Evolutionary conservation across 371 early-diverging fungal genomes (phyloP).

Genomic region (Fennellomyces sp.): DNA sequence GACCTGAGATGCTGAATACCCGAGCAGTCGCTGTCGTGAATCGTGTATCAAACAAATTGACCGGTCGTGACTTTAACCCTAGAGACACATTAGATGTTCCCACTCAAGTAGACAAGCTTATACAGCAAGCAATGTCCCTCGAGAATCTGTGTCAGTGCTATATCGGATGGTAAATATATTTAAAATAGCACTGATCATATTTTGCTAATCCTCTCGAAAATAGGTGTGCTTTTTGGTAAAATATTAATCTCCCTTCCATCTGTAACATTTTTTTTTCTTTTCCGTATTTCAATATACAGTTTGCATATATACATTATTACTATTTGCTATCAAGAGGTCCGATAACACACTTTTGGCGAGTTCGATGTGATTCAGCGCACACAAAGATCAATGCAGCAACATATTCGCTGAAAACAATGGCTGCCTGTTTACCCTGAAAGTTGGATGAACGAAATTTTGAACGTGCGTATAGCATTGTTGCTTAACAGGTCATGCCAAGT

Average conservation of each 20-base stretch:
- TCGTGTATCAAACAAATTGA: slow-evolving; percentile 79
- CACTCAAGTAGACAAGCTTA: slow-evolving; percentile 91
- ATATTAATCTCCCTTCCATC: not conserved
- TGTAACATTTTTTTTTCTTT: not conserved
- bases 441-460: no score
- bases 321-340: no score
- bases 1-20: slow-evolving; percentile 53
- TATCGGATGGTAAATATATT: slow-evolving; percentile 83
- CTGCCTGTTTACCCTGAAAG: no score
- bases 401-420: no score
- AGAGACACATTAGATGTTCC: slow-evolving; percentile 81
- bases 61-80: slow-evolving; percentile 92
- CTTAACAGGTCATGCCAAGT: no score
- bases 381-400: no score
- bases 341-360: no score
- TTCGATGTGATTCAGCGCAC: no score
- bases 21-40: slow-evolving; percentile 65
- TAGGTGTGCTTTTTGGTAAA: slow-evolving; percentile 18
- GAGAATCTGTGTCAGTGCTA: slow-evolving; percentile 97
- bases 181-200: not conserved
- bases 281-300: not conserved
- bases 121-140: slow-evolving; percentile 91
- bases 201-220: not conserved
- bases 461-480: no score
- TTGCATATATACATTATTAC: no score